Evolutionary conservation across 2,329 filamentous ascomycete genomes (phyloP).

Genomic region (Trichoderma cornu-damae): DNA sequence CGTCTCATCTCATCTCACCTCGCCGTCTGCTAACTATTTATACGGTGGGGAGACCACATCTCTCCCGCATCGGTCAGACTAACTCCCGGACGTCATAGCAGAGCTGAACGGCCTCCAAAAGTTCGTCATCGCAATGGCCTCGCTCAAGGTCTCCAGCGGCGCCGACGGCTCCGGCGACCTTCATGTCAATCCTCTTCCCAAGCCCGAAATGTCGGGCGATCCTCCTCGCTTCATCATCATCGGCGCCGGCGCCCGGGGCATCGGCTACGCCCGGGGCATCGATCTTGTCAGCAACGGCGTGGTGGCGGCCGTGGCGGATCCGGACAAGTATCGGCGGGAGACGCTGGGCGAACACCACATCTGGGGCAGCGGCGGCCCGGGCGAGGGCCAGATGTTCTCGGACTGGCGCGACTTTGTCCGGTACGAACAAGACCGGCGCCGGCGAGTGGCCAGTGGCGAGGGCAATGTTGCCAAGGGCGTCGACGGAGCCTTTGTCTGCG

Average conservation of each 20-base stretch:
- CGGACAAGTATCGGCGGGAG: constrained; percentile 68
- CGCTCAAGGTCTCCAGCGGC: constrained; percentile 22
- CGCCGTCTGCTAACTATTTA: no score
- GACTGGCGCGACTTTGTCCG: constrained; percentile 71
- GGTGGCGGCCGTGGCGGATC: constrained; percentile 77
- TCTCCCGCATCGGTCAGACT: no score
- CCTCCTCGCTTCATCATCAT: constrained; percentile 70
- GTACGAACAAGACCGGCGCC: constrained; percentile 62
- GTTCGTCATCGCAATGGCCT: constrained; percentile 21
- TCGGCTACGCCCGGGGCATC: constrained; percentile 66
- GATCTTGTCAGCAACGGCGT: constrained; percentile 59
- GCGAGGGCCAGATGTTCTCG: constrained; percentile 62
- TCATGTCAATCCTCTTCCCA: constrained; percentile 32
- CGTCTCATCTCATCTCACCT: no score
- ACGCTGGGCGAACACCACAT: constrained; percentile 68
- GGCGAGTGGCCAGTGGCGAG: constrained; percentile 46
- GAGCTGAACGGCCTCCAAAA: neutral
- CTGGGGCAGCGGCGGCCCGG: constrained; percentile 52
- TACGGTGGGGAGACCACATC: no score
- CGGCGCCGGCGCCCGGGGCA: constrained; percentile 75
- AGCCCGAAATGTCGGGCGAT: constrained; percentile 41
- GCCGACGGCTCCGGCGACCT: neutral
- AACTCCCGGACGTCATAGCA: no score
- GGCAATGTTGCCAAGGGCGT: constrained; percentile 47
- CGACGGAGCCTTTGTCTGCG: constrained; percentile 59